Conservation (phyloP, 495 filamentous ascomycete genomes). For the Trichoderma orchidacearum region DNA sequence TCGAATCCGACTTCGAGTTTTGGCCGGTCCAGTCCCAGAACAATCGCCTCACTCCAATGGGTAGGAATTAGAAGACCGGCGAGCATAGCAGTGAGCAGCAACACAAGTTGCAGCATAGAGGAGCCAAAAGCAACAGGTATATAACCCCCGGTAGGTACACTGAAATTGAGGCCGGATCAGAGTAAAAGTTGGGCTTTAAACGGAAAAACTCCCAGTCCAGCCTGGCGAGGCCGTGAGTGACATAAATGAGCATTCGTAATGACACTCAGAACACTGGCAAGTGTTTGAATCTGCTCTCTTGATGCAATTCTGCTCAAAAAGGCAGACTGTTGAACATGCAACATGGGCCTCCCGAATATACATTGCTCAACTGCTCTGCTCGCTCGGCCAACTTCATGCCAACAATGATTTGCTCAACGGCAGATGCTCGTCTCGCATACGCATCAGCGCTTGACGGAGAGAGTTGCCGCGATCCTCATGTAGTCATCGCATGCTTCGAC, state of each 20-base stretch:
- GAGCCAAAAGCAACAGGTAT: background rate
- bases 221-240: background rate
- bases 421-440: slow-evolving; percentile 2
- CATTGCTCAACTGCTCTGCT: slow-evolving; percentile 46
- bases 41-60: background rate
- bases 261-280: background rate
- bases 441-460: slow-evolving; percentile 4
- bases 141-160: background rate
- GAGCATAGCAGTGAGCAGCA: slow-evolving; percentile 22
- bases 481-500: background rate
- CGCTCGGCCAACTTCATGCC: slow-evolving; percentile 28
- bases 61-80: slow-evolving; percentile 6
- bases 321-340: background rate
- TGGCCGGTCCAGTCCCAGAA: slow-evolving; percentile 1
- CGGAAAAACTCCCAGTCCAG: too few relatives aligned
- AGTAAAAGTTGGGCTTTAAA: too few relatives aligned
- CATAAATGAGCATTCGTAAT: background rate
- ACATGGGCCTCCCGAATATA: background rate
- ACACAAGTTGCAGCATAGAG: background rate
- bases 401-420: background rate
- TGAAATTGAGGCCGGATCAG: too few relatives aligned
- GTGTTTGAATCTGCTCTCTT: background rate
- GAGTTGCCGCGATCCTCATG: background rate
- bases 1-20: background rate
- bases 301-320: background rate